phyloP scores from a whole-genome alignment of 2,329 filamentous ascomycete species.

The Thielaviopsis populi region DNA sequence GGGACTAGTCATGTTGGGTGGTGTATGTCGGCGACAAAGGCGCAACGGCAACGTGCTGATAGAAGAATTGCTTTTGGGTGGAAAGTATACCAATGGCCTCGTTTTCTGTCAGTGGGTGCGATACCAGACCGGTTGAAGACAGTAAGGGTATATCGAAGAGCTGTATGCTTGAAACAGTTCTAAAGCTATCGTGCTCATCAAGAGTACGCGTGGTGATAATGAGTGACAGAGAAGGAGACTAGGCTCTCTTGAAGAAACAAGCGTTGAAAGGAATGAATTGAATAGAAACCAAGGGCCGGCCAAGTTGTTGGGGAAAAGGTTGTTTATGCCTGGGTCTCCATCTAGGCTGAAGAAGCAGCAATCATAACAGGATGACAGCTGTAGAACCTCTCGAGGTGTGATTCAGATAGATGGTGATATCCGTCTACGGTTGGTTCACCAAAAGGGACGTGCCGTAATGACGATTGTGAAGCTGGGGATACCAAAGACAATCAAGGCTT shows the following conservation, averaged over 20 bases:
- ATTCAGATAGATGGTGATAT: neutral
- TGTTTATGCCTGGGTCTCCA: slow-evolving; percentile 11
- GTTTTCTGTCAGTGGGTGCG: neutral
- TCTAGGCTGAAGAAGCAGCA: slow-evolving; percentile 6
- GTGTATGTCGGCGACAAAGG: neutral
- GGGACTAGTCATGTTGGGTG: slow-evolving; percentile 29
- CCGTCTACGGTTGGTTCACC: neutral
- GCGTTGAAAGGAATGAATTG: slow-evolving; percentile 6
- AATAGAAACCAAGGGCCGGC: slow-evolving; percentile 15
- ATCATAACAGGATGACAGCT: slow-evolving; percentile 2
- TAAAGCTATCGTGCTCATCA: neutral
- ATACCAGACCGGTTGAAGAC: neutral
- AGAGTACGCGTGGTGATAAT: slow-evolving; percentile 5
- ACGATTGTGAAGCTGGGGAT: neutral
- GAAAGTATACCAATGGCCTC: neutral
- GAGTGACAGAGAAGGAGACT: slow-evolving; percentile 12
- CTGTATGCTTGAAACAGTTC: neutral
- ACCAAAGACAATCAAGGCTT: neutral
- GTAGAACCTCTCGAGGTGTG: neutral
- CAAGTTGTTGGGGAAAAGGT: slow-evolving; percentile 6
- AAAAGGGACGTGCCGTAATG: neutral
- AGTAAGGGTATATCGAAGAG: neutral
- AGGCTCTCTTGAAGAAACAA: slow-evolving; percentile 17
- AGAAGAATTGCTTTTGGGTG: neutral
- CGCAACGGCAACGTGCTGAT: neutral